Evolutionary conservation across 2,329 filamentous ascomycete genomes (phyloP), one percentile per base, ranked within the genome.

Genomic region (Paecilomyces sp.): DNA sequence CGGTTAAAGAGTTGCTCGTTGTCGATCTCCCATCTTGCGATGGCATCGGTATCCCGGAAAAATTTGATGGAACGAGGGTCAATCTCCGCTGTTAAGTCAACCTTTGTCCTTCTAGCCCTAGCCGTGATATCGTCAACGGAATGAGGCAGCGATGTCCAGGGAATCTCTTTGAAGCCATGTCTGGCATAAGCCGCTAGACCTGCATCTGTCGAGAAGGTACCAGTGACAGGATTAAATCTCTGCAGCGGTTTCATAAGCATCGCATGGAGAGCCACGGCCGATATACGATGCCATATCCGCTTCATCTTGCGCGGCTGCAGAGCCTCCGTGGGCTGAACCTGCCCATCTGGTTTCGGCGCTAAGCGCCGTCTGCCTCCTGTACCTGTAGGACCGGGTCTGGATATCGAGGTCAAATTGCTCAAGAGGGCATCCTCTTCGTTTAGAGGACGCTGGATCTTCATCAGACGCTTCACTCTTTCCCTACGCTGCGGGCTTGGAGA

Each of bases 121-220:
- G 54, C 61, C 18, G 74, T 64, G 13, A 76, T 61, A 24, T 70
- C 69, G 59, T 71, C 69, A n/a, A 77, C 62, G 8, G 68, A 69
- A 24, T 67, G 57, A n/a, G 65, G 63, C n/a, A 70, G 24, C 11
- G 58, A 60, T 22, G 54, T 50, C 30, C 30, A 31, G 22, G 18
- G 56, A 58, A 56, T 65, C 41, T 28, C 56, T 13, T 31, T 47
- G 11, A 41, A 30, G 50, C n/a, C 41, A 36, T 57, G 52, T 34
- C 54, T 63, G 33, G 55, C 57, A 33, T 60, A 41, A 33, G 63
- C 60, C 60, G 62, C 59, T n/a, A 67, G 55, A 25, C 64, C 65
- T 57, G 72, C 71, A n/a, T 75, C 68, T 0, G 79, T 81, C 2
- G 74, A 76, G 64, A 81, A 81, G 0, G 79, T 81, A 3, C 79